phyloP scores from a whole-genome alignment of 2,329 filamentous ascomycete species.

The Talaromyces sp. region DNA sequence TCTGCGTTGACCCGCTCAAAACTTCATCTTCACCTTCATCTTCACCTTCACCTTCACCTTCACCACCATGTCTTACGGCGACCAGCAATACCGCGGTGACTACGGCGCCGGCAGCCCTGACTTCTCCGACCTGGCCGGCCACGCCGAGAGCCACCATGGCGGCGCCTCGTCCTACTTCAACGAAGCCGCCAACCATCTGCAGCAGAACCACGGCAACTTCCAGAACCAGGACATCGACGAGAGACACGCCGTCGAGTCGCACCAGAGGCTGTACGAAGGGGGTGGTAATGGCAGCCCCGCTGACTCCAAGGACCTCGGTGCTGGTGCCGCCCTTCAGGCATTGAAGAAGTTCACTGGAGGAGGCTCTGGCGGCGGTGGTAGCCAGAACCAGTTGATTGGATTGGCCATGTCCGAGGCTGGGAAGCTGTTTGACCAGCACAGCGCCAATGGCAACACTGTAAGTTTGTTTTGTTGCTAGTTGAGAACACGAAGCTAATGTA shows the following conservation, averaged over 20 bases:
- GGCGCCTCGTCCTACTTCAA: conserved; percentile 48
- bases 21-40: background rate
- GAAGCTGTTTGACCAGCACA: conserved; percentile 65
- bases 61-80: conserved; percentile 14
- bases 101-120: conserved; percentile 7
- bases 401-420: conserved; percentile 84
- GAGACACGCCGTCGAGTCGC: conserved; percentile 63
- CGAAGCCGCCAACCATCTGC: conserved; percentile 51
- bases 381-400: conserved; percentile 75
- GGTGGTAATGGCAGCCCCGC: conserved; percentile 39
- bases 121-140: conserved; percentile 21
- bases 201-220: conserved; percentile 44
- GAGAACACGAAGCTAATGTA: conserved; percentile 10
- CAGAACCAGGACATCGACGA: conserved; percentile 55
- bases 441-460: conserved; percentile 50
- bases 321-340: conserved; percentile 51
- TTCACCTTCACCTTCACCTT: background rate
- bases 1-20: background rate
- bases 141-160: conserved; percentile 53
- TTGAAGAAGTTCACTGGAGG: conserved; percentile 66
- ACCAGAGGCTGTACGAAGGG: conserved; percentile 67
- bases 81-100: conserved; percentile 12
- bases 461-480: conserved; percentile 18
- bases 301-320: conserved; percentile 39
- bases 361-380: conserved; percentile 35